Conservation (phyloP, 768 basidiomycete genomes). For the Lactarius hengduanensis region DNA sequence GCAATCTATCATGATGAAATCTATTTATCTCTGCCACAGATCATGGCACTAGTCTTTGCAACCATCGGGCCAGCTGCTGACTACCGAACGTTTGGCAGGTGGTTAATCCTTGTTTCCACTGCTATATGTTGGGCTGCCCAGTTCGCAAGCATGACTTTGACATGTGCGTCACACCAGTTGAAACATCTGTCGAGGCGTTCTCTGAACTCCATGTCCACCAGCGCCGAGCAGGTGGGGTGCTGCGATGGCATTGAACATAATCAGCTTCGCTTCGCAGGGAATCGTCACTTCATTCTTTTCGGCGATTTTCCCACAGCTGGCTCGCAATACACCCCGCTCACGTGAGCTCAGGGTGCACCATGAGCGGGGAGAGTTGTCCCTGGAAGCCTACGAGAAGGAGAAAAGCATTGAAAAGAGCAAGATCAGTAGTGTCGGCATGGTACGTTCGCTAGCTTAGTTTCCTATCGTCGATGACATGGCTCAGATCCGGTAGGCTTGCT, state of each 20-base stretch:
- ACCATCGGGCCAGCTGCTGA: slow-evolving; percentile 68
- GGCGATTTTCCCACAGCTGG: slow-evolving; percentile 76
- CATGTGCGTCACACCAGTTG: slow-evolving; percentile 43
- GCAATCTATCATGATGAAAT: background rate
- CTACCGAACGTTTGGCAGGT: slow-evolving; percentile 74
- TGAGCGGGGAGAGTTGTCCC: slow-evolving; percentile 55
- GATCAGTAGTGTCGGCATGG: slow-evolving; percentile 83
- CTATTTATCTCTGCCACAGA: slow-evolving; percentile 34
- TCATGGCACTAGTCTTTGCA: slow-evolving; percentile 79
- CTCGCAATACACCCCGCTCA: slow-evolving; percentile 69
- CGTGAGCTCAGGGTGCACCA: slow-evolving; percentile 53
- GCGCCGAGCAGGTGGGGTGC: slow-evolving; percentile 68
- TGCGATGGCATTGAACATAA: slow-evolving; percentile 77
- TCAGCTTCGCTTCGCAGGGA: slow-evolving; percentile 76
- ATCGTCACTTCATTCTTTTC: slow-evolving; percentile 81
- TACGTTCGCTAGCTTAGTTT: slow-evolving; percentile 34
- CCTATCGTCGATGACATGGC: background rate
- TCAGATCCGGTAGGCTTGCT: slow-evolving; percentile 52
- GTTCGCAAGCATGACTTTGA: slow-evolving; percentile 74
- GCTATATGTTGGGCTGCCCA: slow-evolving; percentile 77
- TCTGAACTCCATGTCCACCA: slow-evolving; percentile 30
- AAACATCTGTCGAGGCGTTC: background rate
- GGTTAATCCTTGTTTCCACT: slow-evolving; percentile 68
- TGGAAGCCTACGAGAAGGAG: slow-evolving; percentile 66
- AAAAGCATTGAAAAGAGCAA: slow-evolving; percentile 82